Evolutionary conservation across 1,284 basidiomycete species (phyloP).

Genomic region (Anthracocystis walkeri): DNA sequence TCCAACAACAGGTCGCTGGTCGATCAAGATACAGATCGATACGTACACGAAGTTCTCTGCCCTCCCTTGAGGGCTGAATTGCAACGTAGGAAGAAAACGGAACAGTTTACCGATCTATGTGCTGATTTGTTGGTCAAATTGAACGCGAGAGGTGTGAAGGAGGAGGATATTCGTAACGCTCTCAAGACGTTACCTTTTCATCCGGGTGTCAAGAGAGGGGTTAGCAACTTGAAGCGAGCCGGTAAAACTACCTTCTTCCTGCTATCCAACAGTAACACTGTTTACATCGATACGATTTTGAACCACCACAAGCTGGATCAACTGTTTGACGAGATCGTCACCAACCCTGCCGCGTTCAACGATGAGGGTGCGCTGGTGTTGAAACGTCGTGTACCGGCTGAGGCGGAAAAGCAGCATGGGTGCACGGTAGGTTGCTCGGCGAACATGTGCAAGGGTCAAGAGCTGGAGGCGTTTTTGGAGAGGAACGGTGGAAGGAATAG

Average conservation of each 20-base stretch:
- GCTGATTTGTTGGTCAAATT: slow-evolving; percentile 59
- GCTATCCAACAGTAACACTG: slow-evolving; percentile 90
- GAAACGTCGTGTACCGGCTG: slow-evolving; percentile 79
- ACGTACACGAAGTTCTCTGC: slow-evolving; percentile 91
- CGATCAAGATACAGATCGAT: slow-evolving; percentile 97
- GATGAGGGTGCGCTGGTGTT: slow-evolving; percentile 81
- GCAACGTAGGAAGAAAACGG: slow-evolving; percentile 75
- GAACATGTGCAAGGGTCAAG: slow-evolving; percentile 99
- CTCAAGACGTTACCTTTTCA: slow-evolving; percentile 89
- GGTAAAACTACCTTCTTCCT: slow-evolving; percentile 77
- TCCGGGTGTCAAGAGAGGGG: slow-evolving; percentile 93
- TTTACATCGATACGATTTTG: slow-evolving; percentile 85
- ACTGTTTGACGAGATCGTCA: slow-evolving; percentile 87
- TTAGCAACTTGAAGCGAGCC: slow-evolving; percentile 79
- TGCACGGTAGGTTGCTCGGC: slow-evolving; percentile 90
- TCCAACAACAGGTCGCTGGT: slow-evolving; percentile 70
- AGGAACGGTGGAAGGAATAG: slow-evolving; percentile 75
- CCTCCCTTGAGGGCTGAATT: slow-evolving; percentile 86
- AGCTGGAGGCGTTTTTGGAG: slow-evolving; percentile 83
- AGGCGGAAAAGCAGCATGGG: slow-evolving; percentile 77
- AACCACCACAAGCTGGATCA: slow-evolving; percentile 18
- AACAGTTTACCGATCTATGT: slow-evolving; percentile 88
- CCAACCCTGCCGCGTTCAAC: slow-evolving; percentile 90
- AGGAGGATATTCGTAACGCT: slow-evolving; percentile 81
- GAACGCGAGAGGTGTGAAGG: slow-evolving; percentile 71